These are phyloP conservation scores for Oryza officinalis DNA, from an alignment of 176 grass and related monocot genomes.

Conservation along the genomic window DNA sequence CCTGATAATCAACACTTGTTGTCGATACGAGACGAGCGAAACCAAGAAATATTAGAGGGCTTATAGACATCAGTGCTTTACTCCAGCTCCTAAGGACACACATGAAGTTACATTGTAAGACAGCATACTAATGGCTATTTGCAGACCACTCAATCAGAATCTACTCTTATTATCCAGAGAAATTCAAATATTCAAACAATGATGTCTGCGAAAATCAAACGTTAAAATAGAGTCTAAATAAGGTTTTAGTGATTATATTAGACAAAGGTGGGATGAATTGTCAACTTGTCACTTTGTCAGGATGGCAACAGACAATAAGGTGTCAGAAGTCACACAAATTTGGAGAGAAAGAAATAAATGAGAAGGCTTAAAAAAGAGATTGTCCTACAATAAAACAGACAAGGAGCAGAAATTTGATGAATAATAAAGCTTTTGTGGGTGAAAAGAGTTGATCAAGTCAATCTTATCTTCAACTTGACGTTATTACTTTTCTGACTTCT, in stretches of 20 bases:
- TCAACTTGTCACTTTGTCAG: not conserved
- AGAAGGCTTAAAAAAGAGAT: not conserved
- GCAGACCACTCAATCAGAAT: constrained; percentile 11
- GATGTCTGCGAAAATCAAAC: not conserved
- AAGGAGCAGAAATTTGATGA: not conserved
- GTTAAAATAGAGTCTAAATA: no score
- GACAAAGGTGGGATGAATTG: not conserved
- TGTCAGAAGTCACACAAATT: not conserved
- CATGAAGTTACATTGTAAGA: constrained; percentile 36
- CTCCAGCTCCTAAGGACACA: constrained; percentile 68
- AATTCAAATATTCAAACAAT: constrained; percentile 20
- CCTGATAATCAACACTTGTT: constrained; percentile 90
- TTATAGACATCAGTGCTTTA: constrained; percentile 56
- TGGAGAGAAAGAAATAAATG: not conserved
- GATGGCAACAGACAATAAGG: not conserved
- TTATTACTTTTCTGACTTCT: not conserved
- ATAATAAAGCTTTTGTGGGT: not conserved
- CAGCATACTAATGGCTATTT: constrained; percentile 8
- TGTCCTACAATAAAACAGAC: not conserved
- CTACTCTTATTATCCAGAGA: not conserved
- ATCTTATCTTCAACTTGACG: not conserved
- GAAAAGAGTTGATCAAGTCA: not conserved
- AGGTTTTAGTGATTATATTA: constrained; percentile 12
- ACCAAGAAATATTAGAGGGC: constrained; percentile 83
- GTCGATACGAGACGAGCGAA: constrained; percentile 93